These are phyloP conservation scores for Ustilago curta DNA, from an alignment of 1,284 basidiomycete genomes.

Conservation along the genomic window DNA sequence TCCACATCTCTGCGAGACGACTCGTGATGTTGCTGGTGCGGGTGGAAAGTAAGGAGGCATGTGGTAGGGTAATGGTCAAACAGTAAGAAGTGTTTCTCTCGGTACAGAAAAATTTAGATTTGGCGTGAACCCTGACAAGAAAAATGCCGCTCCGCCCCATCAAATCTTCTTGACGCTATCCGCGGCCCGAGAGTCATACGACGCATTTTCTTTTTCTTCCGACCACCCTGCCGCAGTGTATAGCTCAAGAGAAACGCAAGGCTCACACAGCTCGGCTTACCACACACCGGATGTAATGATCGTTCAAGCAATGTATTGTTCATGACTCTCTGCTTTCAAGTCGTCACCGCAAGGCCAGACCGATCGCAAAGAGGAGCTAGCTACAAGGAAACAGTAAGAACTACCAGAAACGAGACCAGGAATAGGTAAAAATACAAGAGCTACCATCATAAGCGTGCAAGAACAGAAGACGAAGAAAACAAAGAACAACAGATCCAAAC, in stretches of 20 bases:
- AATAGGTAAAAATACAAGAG: slow-evolving; percentile 1
- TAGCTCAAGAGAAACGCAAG: not conserved
- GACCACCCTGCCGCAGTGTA: not conserved
- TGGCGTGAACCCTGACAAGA: slow-evolving; percentile 14
- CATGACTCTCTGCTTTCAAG: slow-evolving; percentile 6
- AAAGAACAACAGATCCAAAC: slow-evolving; percentile 8
- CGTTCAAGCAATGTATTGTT: slow-evolving; percentile 24
- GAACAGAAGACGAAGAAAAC: slow-evolving; percentile 4
- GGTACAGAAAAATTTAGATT: not conserved
- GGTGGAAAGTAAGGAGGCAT: not conserved
- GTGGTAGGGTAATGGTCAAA: not conserved
- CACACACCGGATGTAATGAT: not conserved
- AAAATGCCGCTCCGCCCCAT: not conserved
- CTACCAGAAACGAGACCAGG: not conserved
- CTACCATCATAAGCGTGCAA: not conserved
- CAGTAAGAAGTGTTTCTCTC: not conserved
- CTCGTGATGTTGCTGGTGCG: not conserved
- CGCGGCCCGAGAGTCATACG: not conserved
- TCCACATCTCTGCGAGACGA: not conserved
- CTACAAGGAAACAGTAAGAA: slow-evolving; percentile 2
- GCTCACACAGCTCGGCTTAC: not conserved
- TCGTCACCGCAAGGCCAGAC: not conserved
- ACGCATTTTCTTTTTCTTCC: not conserved
- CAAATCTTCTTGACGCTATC: not conserved
- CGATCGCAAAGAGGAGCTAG: slow-evolving; percentile 12